These are phyloP conservation scores for Skeletonema grethae DNA, from an alignment of 108 stramenopile genomes.

Conservation along the genomic window DNA sequence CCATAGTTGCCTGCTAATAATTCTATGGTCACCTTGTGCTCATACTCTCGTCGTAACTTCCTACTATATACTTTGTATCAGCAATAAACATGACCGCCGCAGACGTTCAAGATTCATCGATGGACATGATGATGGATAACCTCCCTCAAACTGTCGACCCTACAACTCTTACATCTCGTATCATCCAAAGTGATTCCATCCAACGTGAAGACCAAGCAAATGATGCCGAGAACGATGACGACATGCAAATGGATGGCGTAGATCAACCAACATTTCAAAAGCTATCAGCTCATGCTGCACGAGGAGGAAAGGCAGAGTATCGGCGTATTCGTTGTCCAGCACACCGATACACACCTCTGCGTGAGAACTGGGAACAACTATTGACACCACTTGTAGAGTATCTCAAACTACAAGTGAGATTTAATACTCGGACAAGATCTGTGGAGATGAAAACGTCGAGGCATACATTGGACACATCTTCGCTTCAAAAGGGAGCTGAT, in stretches of 20 bases:
- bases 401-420: constrained; percentile 96
- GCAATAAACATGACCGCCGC: constrained; percentile 10
- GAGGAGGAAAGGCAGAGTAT: constrained; percentile 81
- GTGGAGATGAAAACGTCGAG: constrained; percentile 96
- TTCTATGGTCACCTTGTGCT: not conserved
- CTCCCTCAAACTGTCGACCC: constrained; percentile 66
- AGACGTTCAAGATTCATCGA: constrained; percentile 21
- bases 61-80: not conserved
- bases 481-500: constrained; percentile 96
- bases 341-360: constrained; percentile 94
- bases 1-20: no score
- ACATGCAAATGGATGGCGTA: constrained; percentile 3
- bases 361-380: constrained; percentile 91
- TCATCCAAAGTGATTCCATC: constrained; percentile 76
- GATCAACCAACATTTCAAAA: constrained; percentile 84
- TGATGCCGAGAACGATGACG: constrained; percentile 40
- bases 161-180: constrained; percentile 74
- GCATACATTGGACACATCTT: constrained; percentile 88
- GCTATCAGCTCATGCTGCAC: constrained; percentile 71
- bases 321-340: constrained; percentile 95
- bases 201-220: constrained; percentile 52
- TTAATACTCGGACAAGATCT: constrained; percentile 96
- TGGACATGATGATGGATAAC: constrained; percentile 31
- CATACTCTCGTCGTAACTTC: not conserved
- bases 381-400: constrained; percentile 94